Evolutionary conservation across 176 grass and related monocot genomes (phyloP).

Genomic region (Urochloa ruziziensis): DNA sequence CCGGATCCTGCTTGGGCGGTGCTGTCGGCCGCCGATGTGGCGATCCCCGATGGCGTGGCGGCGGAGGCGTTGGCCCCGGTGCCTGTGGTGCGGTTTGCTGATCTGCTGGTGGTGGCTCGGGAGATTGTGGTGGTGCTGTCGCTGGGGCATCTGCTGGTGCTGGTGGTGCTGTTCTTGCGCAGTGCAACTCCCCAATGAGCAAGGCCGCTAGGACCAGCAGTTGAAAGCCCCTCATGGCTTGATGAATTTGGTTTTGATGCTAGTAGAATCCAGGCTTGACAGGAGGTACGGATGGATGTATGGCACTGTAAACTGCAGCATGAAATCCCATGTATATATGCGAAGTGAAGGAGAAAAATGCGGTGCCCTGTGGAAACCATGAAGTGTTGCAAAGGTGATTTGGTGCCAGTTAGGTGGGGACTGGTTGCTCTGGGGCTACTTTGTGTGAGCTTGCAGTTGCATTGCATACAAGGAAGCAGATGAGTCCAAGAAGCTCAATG

Average conservation of each 20-base stretch:
- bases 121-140: background rate
- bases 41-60: background rate
- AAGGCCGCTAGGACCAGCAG: constrained; percentile 1
- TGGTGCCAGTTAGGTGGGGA: constrained; percentile 27
- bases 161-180: background rate
- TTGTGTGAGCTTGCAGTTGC: constrained; percentile 37
- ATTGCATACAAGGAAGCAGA: no score
- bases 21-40: background rate
- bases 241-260: background rate
- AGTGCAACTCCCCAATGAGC: constrained; percentile 20
- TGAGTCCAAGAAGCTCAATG: no score
- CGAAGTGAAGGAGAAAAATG: background rate
- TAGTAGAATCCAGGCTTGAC: no score
- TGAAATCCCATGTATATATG: background rate
- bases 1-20: constrained; percentile 1
- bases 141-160: background rate
- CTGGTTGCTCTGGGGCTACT: constrained; percentile 2
- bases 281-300: background rate
- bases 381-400: background rate
- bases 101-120: constrained; percentile 1
- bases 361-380: background rate
- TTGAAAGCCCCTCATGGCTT: background rate
- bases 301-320: background rate
- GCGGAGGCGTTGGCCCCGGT: background rate
- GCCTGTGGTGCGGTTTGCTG: constrained; percentile 8